A percentile compares a stretch with the other conserved stretches of the same genome.
phyloP scores from a whole-genome alignment of 2,329 filamentous ascomycete genomes.

The Ambrosiella beaveri region DNA sequence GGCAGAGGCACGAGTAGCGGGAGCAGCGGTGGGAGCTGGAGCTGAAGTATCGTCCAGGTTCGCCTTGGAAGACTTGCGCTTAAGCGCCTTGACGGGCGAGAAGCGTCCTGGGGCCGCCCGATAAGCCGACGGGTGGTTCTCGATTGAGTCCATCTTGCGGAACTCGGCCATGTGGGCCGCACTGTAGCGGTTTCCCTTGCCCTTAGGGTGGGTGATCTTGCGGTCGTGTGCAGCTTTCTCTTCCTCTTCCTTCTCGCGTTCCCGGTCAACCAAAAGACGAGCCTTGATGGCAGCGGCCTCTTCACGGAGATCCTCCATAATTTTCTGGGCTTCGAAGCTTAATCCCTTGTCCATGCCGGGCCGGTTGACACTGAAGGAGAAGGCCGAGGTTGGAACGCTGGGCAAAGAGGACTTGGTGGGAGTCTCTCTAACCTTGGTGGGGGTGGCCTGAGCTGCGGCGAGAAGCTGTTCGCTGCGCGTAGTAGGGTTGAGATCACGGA shows the following conservation, averaged over 20 bases:
- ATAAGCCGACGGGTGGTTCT: constrained; percentile 65
- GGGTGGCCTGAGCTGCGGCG: constrained; percentile 25
- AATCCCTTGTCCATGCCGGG: constrained; percentile 31
- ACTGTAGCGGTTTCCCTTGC: constrained; percentile 64
- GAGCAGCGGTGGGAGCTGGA: constrained; percentile 9
- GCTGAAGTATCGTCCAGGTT: constrained; percentile 44
- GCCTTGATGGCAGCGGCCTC: constrained; percentile 56
- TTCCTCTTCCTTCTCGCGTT: constrained; percentile 33
- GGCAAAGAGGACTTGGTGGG: constrained; percentile 35
- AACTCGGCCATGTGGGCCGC: constrained; percentile 76
- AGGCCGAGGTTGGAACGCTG: constrained; percentile 35
- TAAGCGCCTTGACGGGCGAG: constrained; percentile 24
- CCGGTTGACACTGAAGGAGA: constrained; percentile 47
- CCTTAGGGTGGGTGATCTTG: constrained; percentile 64
- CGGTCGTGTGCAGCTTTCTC: constrained; percentile 30
- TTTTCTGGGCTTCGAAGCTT: constrained; percentile 40
- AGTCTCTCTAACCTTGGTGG: constrained; percentile 23
- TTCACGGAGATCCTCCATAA: constrained; percentile 52
- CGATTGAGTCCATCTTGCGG: constrained; percentile 96
- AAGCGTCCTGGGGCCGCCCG: constrained; percentile 38
- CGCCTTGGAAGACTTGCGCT: constrained; percentile 33
- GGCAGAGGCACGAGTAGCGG: constrained; percentile 18
- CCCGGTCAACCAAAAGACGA: constrained; percentile 44
- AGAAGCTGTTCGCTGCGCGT: constrained; percentile 15
- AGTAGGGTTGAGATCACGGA: constrained; percentile 45